A percentile compares a stretch with the other conserved stretches of the same genome.
Conservation (phyloP, 768 basidiomycete genomes). For the Boletus coccyginus region DNA sequence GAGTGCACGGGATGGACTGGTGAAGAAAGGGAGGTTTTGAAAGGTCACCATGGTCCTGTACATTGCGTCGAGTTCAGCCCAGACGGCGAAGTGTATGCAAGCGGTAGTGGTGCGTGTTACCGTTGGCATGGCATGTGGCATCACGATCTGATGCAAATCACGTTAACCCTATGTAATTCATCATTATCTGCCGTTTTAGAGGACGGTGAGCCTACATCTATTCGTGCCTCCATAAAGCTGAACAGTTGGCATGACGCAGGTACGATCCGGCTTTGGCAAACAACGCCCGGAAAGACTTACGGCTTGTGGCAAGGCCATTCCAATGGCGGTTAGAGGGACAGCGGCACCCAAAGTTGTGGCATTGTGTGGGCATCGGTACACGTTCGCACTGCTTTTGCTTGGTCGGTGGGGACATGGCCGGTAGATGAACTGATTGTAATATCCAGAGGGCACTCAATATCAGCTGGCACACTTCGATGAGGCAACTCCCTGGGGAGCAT, state of each 20-base stretch:
- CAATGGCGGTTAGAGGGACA: constrained; percentile 35
- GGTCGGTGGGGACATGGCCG: constrained; percentile 8
- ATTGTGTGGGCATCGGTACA: constrained; percentile 6
- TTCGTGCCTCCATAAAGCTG: background rate
- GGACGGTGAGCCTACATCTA: constrained; percentile 54
- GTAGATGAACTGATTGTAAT: constrained; percentile 18
- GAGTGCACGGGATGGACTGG: constrained; percentile 90
- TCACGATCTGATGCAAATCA: constrained; percentile 9
- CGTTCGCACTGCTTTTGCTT: constrained; percentile 10
- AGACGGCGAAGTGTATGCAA: constrained; percentile 96
- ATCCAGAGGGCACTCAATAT: constrained; percentile 11
- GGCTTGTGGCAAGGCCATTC: constrained; percentile 81
- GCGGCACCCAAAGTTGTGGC: background rate
- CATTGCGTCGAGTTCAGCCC: constrained; percentile 93
- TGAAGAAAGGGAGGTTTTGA: constrained; percentile 85
- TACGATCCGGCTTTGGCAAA: constrained; percentile 97
- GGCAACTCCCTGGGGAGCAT: background rate
- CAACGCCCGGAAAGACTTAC: constrained; percentile 88
- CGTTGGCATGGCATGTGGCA: constrained; percentile 1
- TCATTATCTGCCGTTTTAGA: constrained; percentile 39
- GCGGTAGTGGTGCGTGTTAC: constrained; percentile 80
- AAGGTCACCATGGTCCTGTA: constrained; percentile 97
- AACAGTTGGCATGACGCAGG: constrained; percentile 41
- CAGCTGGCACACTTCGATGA: constrained; percentile 6
- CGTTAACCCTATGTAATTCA: constrained; percentile 3